Percentiles rank a stretch among this genome's conserved stretches.
Evolutionary conservation across 2,329 filamentous ascomycete species (phyloP).

Genomic region (Zasmidium cellare): DNA sequence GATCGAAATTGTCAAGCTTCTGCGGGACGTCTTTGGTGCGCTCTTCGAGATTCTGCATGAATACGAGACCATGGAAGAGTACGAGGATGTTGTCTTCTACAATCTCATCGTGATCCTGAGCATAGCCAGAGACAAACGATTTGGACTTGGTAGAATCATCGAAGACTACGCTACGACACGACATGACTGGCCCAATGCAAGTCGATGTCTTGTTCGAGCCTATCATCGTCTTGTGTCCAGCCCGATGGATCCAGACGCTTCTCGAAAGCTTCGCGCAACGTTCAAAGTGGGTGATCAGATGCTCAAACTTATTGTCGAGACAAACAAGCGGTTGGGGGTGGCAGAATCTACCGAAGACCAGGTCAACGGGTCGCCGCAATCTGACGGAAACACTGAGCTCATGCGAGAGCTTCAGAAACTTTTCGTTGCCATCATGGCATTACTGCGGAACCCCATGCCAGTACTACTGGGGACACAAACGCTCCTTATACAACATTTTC

Average conservation of each 20-base stretch:
- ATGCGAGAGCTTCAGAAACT: constrained; percentile 80
- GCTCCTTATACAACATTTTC: constrained; percentile 91
- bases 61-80: constrained; percentile 85
- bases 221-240: constrained; percentile 81
- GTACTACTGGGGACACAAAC: constrained; percentile 93
- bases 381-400: constrained; percentile 63
- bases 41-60: constrained; percentile 91
- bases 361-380: constrained; percentile 8
- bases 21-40: constrained; percentile 84
- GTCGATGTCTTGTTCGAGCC: constrained; percentile 81
- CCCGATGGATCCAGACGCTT: constrained; percentile 78
- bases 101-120: constrained; percentile 85
- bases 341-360: constrained; percentile 5
- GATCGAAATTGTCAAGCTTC: constrained; percentile 93
- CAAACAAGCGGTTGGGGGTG: constrained; percentile 65
- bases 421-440: constrained; percentile 82
- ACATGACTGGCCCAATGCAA: constrained; percentile 93
- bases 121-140: constrained; percentile 91
- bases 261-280: constrained; percentile 81
- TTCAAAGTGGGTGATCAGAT: constrained; percentile 95
- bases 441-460: constrained; percentile 86
- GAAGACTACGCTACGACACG: constrained; percentile 85
- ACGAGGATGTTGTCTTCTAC: constrained; percentile 89
- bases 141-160: constrained; percentile 86
- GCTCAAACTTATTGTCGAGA: constrained; percentile 91